Evolutionary conservation across 2,329 filamentous ascomycete genomes (phyloP).

Genomic region (Pezicula neosporulosa): DNA sequence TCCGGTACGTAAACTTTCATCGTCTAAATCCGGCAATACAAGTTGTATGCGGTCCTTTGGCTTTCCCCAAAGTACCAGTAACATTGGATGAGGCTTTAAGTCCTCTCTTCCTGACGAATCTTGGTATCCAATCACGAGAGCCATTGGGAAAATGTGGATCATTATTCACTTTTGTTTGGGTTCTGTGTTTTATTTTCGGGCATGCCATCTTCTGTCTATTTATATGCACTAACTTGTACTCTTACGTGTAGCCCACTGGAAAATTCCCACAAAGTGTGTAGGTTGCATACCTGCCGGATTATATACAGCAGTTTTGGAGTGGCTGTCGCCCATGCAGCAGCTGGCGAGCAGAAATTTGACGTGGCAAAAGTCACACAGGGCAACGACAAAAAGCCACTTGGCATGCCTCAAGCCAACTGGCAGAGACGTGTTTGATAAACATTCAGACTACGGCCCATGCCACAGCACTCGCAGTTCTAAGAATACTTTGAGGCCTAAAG

Average conservation of each 20-base stretch:
- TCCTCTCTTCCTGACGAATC: neutral
- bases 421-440: no score
- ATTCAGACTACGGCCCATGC: no score
- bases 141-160: neutral
- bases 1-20: slow-evolving; percentile 38
- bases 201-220: neutral
- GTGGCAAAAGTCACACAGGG: neutral
- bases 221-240: neutral
- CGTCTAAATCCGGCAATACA: neutral
- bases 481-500: no score
- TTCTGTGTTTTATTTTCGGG: neutral
- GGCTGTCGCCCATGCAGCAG: neutral
- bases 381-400: no score
- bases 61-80: neutral
- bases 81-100: neutral
- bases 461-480: no score
- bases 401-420: no score
- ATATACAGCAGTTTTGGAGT: neutral
- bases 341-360: neutral
- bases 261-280: slow-evolving; percentile 24
- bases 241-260: slow-evolving; percentile 12
- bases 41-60: neutral
- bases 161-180: neutral
- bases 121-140: neutral
- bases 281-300: neutral